A percentile compares a stretch with the other conserved stretches of the same genome.
These are phyloP conservation scores for Solanum aculeatissimum DNA, from an alignment of 305 asterid genomes.

Conservation along the genomic window DNA sequence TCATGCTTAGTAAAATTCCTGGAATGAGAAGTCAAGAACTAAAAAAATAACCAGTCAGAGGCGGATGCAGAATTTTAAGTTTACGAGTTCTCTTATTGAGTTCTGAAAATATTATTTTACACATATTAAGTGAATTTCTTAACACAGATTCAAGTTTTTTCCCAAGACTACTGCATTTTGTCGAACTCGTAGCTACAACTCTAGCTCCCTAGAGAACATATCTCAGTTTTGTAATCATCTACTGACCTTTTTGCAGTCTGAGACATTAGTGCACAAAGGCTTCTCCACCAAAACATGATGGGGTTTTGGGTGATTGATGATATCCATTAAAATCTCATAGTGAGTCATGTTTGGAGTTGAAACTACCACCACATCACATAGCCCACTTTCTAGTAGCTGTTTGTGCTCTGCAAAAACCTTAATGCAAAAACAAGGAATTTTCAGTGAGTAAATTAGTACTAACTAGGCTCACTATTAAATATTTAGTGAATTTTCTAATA, in stretches of 20 bases:
- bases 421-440: neutral
- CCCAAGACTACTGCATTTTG: neutral
- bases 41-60: no score
- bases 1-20: no score
- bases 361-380: constrained; percentile 73
- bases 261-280: constrained; percentile 85
- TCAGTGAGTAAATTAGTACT: no score
- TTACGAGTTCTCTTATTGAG: neutral
- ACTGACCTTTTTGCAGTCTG: constrained; percentile 65
- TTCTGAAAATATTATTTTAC: neutral
- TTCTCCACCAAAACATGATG: constrained; percentile 95
- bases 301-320: constrained; percentile 51
- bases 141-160: neutral
- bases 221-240: neutral
- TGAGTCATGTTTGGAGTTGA: constrained; percentile 96
- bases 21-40: no score
- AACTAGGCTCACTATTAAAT: neutral
- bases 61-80: neutral
- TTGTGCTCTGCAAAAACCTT: constrained; percentile 66
- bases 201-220: neutral
- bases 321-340: constrained; percentile 77
- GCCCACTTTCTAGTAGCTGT: constrained; percentile 60
- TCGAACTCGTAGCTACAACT: neutral
- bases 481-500: neutral
- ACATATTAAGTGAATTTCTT: neutral